phyloP scores from a whole-genome alignment of 2,329 filamentous ascomycete species.

The Cyclaneusma minus region DNA sequence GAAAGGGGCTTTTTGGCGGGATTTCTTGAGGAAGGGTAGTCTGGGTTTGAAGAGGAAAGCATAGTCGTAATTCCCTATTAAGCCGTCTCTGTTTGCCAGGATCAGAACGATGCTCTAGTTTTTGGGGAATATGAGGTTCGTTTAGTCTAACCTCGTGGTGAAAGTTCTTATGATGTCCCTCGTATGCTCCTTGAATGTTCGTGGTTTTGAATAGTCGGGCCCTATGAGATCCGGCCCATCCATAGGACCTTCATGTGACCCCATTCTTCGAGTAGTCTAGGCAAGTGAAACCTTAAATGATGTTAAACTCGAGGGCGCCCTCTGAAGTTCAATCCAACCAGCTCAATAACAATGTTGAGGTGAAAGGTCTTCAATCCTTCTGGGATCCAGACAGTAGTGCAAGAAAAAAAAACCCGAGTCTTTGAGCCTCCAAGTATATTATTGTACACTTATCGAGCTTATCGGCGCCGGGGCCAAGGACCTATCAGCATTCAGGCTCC shows the following conservation, averaged over 20 bases:
- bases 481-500: too few relatives aligned
- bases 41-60: constrained; percentile 64
- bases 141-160: constrained; percentile 27
- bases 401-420: too few relatives aligned
- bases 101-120: background rate
- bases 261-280: too few relatives aligned
- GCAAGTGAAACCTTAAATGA: too few relatives aligned
- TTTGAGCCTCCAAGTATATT: too few relatives aligned
- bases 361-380: too few relatives aligned
- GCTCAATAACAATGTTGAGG: too few relatives aligned
- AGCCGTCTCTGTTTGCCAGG: constrained; percentile 45
- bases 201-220: constrained; percentile 23
- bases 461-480: too few relatives aligned
- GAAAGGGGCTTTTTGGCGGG: constrained; percentile 49
- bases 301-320: too few relatives aligned
- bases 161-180: constrained; percentile 26
- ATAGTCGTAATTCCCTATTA: constrained; percentile 83
- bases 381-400: too few relatives aligned
- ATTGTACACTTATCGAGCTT: too few relatives aligned
- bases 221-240: constrained; percentile 27
- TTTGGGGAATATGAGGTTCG: background rate
- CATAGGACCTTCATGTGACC: constrained; percentile 13
- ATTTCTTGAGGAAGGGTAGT: constrained; percentile 64
- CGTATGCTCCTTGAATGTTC: constrained; percentile 23
- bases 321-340: too few relatives aligned